Evolutionary conservation across 2,329 filamentous ascomycete species (phyloP), one percentile per base, ranked within the genome.

Genomic region (Penicillium sp.): DNA sequence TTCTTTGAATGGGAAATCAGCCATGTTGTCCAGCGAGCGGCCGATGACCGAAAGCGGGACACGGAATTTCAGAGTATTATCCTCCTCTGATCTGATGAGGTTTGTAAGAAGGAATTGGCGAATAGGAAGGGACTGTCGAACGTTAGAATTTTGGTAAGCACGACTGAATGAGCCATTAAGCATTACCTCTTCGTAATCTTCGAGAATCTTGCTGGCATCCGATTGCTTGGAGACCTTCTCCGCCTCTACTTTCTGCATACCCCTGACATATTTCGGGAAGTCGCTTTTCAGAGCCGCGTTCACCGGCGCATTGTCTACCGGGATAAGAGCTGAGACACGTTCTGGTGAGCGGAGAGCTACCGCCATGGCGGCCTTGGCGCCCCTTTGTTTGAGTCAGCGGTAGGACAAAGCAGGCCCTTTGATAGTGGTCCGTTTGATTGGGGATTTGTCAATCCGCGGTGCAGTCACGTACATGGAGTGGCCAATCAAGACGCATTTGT

Each of bases 61-160:
- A 27, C 90, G 84, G 75, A 94, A 97, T 63, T 83, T 86, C 64
- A 88, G 82, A 2, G 78, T 78, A 31, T 82, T 78, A 47, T 80
- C 75, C 3, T 80, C 75, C 16, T 72, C 67, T 3, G 73, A 66
- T 5, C 86, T 83, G 61, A 88, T 74, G 38, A 97, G 79, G 69
- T 97, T 99, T 10, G 89, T 90, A 1, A 99, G 83, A 14, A 99
- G 82, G 72, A 97, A 99, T 68, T 97, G 92, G 2, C 94, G 87
- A 61, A 99, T 88, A 0, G 86, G 78, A 4, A 95, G 73, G 13
- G 87, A 85, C 79, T 86, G 48, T 9, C 1, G 7, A 10, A 6
- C 16, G 21, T 56, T 13, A 58, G 50, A n/a, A 29, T 24, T n/a
- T 40, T 16, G 4, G 39, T n/a, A 36, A 14, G 8, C 9, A 31